These are phyloP conservation scores for Diaporthe nobilis DNA, from an alignment of 2,329 filamentous ascomycete genomes.

Conservation along the genomic window DNA sequence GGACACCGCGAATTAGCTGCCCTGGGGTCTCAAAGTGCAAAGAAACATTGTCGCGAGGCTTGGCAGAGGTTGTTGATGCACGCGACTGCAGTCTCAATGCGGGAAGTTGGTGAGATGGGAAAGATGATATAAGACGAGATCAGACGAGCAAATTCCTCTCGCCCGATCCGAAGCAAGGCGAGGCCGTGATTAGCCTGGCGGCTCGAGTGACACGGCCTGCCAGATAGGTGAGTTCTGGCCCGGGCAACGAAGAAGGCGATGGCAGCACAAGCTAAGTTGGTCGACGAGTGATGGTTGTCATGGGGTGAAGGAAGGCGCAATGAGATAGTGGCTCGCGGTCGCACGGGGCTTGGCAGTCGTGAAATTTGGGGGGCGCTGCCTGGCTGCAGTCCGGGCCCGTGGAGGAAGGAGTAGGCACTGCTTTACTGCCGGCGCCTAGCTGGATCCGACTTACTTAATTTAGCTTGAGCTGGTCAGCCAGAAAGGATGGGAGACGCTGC, in stretches of 20 bases:
- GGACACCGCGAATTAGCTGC: slow-evolving; percentile 33
- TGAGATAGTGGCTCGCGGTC: neutral
- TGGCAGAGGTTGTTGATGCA: slow-evolving; percentile 3
- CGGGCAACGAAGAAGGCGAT: neutral
- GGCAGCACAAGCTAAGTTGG: slow-evolving; percentile 3
- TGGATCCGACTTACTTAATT: slow-evolving; percentile 28
- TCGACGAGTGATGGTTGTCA: slow-evolving; percentile 3
- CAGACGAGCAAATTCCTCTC: neutral
- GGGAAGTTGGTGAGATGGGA: neutral
- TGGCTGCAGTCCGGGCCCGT: slow-evolving; percentile 13
- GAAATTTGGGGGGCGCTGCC: neutral
- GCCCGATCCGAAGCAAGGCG: neutral
- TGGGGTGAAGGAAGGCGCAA: slow-evolving; percentile 19
- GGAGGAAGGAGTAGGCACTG: slow-evolving; percentile 20
- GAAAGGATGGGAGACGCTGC: slow-evolving; percentile 13
- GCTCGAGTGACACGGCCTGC: neutral
- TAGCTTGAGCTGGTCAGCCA: slow-evolving; percentile 24
- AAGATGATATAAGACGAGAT: slow-evolving; percentile 23
- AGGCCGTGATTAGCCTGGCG: slow-evolving; percentile 3
- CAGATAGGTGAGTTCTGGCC: neutral
- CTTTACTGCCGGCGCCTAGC: slow-evolving; percentile 8
- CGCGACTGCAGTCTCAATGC: neutral
- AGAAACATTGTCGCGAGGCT: slow-evolving; percentile 34
- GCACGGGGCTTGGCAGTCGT: slow-evolving; percentile 19
- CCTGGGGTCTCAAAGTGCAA: slow-evolving; percentile 23